A percentile compares a stretch with the other conserved stretches of the same genome.
These are phyloP conservation scores for Colletotrichum sp. DNA, from an alignment of 2,329 filamentous ascomycete genomes.

Conservation along the genomic window DNA sequence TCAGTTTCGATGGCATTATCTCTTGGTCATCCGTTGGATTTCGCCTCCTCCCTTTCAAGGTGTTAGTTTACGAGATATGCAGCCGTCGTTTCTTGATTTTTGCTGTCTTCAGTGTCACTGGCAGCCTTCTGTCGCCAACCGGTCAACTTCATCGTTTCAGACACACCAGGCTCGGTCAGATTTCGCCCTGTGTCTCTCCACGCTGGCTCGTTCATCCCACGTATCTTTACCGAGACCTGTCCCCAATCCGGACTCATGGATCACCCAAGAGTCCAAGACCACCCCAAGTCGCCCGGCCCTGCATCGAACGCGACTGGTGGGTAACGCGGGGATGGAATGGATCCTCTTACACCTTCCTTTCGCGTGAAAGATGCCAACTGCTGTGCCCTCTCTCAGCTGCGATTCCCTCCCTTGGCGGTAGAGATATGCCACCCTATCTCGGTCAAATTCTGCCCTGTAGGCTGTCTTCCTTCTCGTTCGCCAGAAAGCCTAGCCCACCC, in stretches of 20 bases:
- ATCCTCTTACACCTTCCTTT: conserved; percentile 21
- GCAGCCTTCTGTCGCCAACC: neutral
- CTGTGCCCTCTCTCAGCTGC: conserved; percentile 1
- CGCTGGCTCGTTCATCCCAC: neutral
- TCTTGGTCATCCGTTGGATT: neutral
- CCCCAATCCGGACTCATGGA: conserved; percentile 2
- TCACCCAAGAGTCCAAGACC: neutral
- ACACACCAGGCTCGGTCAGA: neutral
- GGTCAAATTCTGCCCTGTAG: neutral
- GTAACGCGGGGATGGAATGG: conserved; percentile 16
- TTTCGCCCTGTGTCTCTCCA: neutral
- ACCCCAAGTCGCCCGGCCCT: neutral
- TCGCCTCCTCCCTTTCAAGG: neutral
- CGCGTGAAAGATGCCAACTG: conserved; percentile 14
- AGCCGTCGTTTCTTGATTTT: neutral
- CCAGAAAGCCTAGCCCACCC: neutral
- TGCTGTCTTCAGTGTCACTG: neutral
- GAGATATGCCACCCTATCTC: conserved; percentile 13
- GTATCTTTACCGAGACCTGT: neutral
- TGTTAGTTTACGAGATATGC: neutral
- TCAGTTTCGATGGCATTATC: conserved; percentile 5
- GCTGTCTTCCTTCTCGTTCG: neutral
- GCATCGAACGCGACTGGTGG: conserved; percentile 4
- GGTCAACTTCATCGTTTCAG: neutral
- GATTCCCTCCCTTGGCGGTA: conserved; percentile 3